Evolutionary conservation across 1,284 basidiomycete genomes (phyloP), one percentile per base, ranked within the genome.

Genomic region (Filobasidium uniguttulatum): DNA sequence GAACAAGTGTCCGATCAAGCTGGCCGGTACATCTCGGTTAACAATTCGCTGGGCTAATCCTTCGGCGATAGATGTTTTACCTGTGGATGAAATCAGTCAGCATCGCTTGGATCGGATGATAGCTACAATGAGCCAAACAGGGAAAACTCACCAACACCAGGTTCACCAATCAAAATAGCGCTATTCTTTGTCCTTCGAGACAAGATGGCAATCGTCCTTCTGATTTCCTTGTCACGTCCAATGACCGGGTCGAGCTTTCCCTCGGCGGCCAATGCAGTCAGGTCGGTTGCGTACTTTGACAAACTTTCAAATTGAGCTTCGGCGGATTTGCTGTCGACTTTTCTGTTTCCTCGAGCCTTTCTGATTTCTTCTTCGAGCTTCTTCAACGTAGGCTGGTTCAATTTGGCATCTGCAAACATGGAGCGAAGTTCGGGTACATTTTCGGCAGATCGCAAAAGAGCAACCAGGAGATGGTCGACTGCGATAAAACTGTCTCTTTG

Each of bases 11-110:
- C 81, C 80, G 48, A 94, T 75, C 25, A 94, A 76, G 53, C 76
- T 79, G n/a, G 86, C 86, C 23, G 91, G 90, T 5, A 96, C 89
- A 68, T 96, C 89, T 49, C 89, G 81, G 62, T 93, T 89, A 62
- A 96, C 81, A 55, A 96, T 94, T 48, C 94, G 81, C 66, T 96
- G 91, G 0, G 94, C 93, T 14, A 98, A 80, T 36, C 90, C 91
- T 73, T 98, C 94, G 14, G 83, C 89, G 52, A 98, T 87, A 35
- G 89, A 82, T 0, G 88, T 90, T 70, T 91, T 93, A 25, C 37
- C 37, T 40, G 37, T 12, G 4, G 14, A 17, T n/a, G 14, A 22
- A 40, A 5, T 12, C 17, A 4, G 37, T 40, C 14, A 40, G 37
- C 23, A 19, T 40, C n/a, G 37, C 19, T 10, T 33, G 3, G 37